Percentiles rank a stretch among this genome's conserved stretches.
Conservation (phyloP, 139 green algal species). For the Chlamydomonas schloesseri region DNA sequence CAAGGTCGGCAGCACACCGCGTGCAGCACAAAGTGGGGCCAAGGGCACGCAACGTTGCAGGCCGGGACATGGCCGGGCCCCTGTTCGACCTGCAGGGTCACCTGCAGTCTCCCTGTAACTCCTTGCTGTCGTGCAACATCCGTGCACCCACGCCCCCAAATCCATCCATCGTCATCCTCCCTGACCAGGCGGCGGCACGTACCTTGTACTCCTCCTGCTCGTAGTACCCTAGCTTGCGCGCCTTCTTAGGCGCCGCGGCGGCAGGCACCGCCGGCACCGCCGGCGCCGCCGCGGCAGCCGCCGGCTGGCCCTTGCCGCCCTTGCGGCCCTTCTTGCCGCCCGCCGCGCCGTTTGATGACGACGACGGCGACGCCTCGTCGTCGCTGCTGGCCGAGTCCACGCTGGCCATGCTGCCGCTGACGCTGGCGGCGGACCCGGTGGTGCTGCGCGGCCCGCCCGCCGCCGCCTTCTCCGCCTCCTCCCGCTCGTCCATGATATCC, state of each 20-base stretch:
- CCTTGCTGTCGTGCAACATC: no score
- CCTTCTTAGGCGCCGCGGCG: conserved; percentile 9
- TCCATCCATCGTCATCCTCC: no score
- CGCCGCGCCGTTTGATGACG: not conserved
- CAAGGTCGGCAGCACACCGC: not conserved
- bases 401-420: conserved; percentile 30
- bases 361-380: not conserved
- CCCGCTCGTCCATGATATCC: conserved; percentile 51
- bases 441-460: not conserved
- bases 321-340: conserved; percentile 37
- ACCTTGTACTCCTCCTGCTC: conserved; percentile 67
- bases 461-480: conserved; percentile 24
- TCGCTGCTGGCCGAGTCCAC: conserved; percentile 12
- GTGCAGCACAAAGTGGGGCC: no score
- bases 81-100: no score
- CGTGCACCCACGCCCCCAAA: no score
- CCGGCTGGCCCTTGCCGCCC: conserved; percentile 8
- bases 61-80: no score
- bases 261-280: not conserved
- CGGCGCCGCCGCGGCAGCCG: not conserved
- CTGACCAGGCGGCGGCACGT: no score
- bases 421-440: conserved; percentile 4
- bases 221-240: conserved; percentile 62
- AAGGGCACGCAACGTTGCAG: no score
- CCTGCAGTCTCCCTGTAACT: no score